phyloP scores from a whole-genome alignment of 192 early-diverging fungal genomes.

The Piromyces sp. region DNA sequence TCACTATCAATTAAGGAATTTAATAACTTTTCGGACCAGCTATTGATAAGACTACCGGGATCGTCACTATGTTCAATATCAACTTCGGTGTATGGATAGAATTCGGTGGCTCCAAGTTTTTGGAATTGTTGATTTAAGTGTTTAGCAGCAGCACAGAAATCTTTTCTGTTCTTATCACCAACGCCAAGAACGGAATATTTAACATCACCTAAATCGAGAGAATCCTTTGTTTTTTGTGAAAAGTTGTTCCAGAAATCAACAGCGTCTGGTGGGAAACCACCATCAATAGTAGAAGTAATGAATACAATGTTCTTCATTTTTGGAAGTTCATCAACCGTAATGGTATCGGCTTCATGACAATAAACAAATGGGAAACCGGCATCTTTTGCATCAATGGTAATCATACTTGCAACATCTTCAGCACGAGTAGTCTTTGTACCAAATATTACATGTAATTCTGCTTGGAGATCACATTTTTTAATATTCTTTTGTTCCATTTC shows the following conservation, averaged over 20 bases:
- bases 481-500: not conserved
- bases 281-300: conserved; percentile 40
- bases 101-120: not conserved
- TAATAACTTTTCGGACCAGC: not conserved
- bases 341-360: not conserved
- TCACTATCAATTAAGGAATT: not conserved
- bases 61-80: not conserved
- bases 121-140: not conserved
- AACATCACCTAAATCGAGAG: not conserved
- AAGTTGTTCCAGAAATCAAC: not conserved
- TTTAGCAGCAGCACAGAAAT: not conserved
- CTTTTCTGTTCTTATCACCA: not conserved
- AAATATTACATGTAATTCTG: not conserved
- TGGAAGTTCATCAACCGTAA: conserved; percentile 50
- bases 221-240: not conserved
- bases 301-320: conserved; percentile 63
- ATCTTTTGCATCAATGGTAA: not conserved
- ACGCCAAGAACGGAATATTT: not conserved
- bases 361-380: not conserved
- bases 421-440: not conserved
- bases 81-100: not conserved
- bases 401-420: not conserved
- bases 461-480: not conserved
- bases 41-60: not conserved
- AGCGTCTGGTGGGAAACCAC: not conserved